Base-by-base conservation (phyloP, 2,329 filamentous ascomycete species). In the Colletotrichum agaves region DNA sequence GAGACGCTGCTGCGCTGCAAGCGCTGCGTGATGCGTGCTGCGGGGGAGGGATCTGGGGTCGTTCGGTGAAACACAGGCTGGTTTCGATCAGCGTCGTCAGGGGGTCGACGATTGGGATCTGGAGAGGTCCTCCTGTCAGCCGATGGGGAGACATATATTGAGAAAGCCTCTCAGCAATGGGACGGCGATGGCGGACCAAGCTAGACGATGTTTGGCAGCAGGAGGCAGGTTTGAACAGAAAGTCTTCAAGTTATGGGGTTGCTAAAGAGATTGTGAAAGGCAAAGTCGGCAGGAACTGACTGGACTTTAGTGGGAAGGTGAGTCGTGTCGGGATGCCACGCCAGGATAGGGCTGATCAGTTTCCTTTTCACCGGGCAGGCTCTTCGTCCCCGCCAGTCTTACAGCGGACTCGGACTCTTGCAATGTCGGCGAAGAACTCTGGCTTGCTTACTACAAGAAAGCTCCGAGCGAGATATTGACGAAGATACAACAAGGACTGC, bases 41-140 rank as follows among this genome's bases (percentile, higher is more conserved):
- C 61, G 55, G 65, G 61, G 55, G 61, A 68, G 61, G 65, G 61
- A 68, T 68, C 65, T 68, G 61, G 50, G 65, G 65, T 65, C 53
- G 46, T 65, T 60, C 65, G 47, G 61, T 68, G 65, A 68, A 68
- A 68, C 65, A 43, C 53, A 68, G 65, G 46, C 53, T 23, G 65
- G 65, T 68, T 68, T 65, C 47, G 55, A 64, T 60, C 53, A 33
- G 46, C 61, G 53, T 59, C 53, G 53, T 21, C 61, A 55, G 46
- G 47, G 61, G 53, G 46, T 37, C 31, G 21, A 19, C 33, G 13
- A 47, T 23, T n/a, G 27, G 47, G 47, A 50, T 31, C 31, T 33
- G 15, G 33, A n/a, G 27, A 21, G 19, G 13, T 50, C 31, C 43
- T 60, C 15, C 44, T 33, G 35, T 56, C n/a, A 37, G 58, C 56